Conservation (phyloP, 305 asterid species). For the Salvia sclarea region DNA sequence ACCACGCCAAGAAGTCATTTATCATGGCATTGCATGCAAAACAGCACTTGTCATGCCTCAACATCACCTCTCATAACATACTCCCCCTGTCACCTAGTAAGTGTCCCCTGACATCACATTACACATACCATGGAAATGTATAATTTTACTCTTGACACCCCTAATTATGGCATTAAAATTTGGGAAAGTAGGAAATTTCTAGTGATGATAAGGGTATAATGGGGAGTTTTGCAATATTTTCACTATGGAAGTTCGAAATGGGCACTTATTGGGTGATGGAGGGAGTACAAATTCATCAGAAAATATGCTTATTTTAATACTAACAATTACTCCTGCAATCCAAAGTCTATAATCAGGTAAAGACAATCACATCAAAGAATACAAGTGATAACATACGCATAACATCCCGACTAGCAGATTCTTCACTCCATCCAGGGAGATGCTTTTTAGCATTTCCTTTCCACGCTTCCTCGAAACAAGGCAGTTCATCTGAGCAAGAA, state of each 20-base stretch:
- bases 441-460: slow-evolving; percentile 60
- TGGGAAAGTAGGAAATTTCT: too few relatives aligned
- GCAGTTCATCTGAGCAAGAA: slow-evolving; percentile 60
- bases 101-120: too few relatives aligned
- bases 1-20: background rate
- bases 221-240: too few relatives aligned
- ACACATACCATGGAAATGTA: too few relatives aligned
- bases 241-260: too few relatives aligned
- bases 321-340: background rate
- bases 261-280: too few relatives aligned
- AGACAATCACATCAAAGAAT: background rate
- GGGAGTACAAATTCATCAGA: background rate
- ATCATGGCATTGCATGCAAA: slow-evolving; percentile 17
- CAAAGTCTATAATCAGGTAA: slow-evolving; percentile 2
- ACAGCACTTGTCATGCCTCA: background rate
- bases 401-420: slow-evolving; percentile 37
- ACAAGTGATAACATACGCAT: slow-evolving; percentile 40
- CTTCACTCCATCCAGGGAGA: slow-evolving; percentile 60
- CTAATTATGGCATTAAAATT: too few relatives aligned
- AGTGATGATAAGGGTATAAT: too few relatives aligned
- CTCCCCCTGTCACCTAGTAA: too few relatives aligned
- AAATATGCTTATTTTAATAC: background rate
- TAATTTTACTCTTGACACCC: too few relatives aligned
- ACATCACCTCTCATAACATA: background rate
- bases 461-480: slow-evolving; percentile 78